Percentiles rank a stretch among this genome's conserved stretches.
Evolutionary conservation across 331 rosid genomes (phyloP).

Genomic region (Dryas integrifolia): DNA sequence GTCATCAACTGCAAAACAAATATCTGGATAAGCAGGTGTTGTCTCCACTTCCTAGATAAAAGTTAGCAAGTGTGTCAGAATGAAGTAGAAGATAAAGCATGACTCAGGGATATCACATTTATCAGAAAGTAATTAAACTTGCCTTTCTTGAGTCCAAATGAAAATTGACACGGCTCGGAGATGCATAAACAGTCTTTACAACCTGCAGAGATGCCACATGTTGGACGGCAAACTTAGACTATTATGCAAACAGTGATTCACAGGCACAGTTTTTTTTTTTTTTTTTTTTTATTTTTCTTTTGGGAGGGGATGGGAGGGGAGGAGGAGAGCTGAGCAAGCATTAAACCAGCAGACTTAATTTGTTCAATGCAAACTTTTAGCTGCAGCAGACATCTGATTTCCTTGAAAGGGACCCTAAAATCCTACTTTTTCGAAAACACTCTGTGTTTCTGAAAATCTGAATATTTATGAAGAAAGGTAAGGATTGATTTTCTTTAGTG

Average conservation of each 20-base stretch:
- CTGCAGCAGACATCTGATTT: no score
- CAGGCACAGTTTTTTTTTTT: not conserved
- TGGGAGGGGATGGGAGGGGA: no score
- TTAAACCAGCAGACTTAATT: no score
- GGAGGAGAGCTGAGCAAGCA: no score
- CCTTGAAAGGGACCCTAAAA: not conserved
- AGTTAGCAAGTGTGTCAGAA: conserved; percentile 32
- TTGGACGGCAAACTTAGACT: conserved; percentile 25
- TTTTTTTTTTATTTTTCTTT: no score
- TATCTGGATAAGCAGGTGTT: conserved; percentile 97
- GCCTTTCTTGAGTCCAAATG: conserved; percentile 84
- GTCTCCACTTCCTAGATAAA: conserved; percentile 89
- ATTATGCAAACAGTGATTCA: not conserved
- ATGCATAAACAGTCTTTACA: conserved; percentile 94
- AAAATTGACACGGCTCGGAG: conserved; percentile 94
- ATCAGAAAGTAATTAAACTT: conserved; percentile 24
- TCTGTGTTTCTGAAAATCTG: no score
- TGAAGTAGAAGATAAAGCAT: conserved; percentile 24
- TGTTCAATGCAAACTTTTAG: no score
- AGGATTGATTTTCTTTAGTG: no score
- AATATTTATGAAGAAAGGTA: no score
- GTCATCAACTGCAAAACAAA: conserved; percentile 95
- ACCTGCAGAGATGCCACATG: conserved; percentile 52
- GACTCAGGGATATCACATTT: conserved; percentile 10
- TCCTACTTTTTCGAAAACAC: not conserved